These are phyloP conservation scores for Xylaria sp. DNA, from an alignment of 2,329 filamentous ascomycete species.

Conservation along the genomic window DNA sequence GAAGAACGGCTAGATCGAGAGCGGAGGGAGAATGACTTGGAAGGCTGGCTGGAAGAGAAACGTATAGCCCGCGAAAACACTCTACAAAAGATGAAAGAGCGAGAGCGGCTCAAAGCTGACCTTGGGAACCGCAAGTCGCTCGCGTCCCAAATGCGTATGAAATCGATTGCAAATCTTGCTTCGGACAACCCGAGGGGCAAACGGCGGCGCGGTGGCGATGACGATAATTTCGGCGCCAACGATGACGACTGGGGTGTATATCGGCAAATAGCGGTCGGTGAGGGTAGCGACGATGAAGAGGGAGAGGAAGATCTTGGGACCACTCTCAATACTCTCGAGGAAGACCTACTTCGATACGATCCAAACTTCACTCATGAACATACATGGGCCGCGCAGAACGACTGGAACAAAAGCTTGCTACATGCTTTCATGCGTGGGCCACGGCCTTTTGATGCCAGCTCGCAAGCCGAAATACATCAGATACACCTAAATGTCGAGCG, in stretches of 20 bases:
- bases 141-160: slow-evolving; percentile 97
- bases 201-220: slow-evolving; percentile 85
- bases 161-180: slow-evolving; percentile 94
- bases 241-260: slow-evolving; percentile 99
- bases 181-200: slow-evolving; percentile 89
- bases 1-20: slow-evolving; percentile 86
- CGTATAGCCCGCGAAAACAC: slow-evolving; percentile 76
- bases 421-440: slow-evolving; percentile 92
- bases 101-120: slow-evolving; percentile 91
- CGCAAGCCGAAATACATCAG: slow-evolving; percentile 83
- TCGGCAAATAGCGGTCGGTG: slow-evolving; percentile 87
- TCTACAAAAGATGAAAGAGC: slow-evolving; percentile 89
- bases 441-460: slow-evolving; percentile 83
- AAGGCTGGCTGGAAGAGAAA: slow-evolving; percentile 87
- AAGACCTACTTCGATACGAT: slow-evolving; percentile 87
- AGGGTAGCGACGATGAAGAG: slow-evolving; percentile 82
- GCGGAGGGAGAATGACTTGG: slow-evolving; percentile 83
- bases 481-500: slow-evolving; percentile 96
- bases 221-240: slow-evolving; percentile 96
- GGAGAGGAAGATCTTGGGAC: slow-evolving; percentile 84
- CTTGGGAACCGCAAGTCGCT: slow-evolving; percentile 96
- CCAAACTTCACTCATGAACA: slow-evolving; percentile 90
- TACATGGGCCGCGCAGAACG: slow-evolving; percentile 89
- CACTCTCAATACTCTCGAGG: slow-evolving; percentile 80
- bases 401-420: slow-evolving; percentile 92